Base-by-base conservation (phyloP, 208 protist species). In the Jaenimonas drosophilae region DNA sequence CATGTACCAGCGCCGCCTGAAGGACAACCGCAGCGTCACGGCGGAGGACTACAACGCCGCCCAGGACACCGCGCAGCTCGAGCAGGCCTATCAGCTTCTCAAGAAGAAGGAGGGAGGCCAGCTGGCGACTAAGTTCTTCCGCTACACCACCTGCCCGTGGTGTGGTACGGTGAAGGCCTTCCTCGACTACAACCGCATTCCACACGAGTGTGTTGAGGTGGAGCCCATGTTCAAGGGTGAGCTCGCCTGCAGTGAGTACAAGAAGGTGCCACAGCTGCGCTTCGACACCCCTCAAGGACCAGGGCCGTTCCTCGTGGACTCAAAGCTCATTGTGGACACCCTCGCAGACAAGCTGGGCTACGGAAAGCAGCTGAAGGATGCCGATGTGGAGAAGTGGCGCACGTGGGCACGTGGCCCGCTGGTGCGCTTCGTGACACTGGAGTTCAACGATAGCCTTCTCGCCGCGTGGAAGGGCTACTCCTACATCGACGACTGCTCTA, bases 61-160 rank as follows among this genome's bases (percentile, higher is more conserved):
- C 24, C 85, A 93, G 60, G 70, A 86, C 44, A 38, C 62, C 20
- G 56, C 56, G 19, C 56, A 68, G 36, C 53, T 93, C 9, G 36
- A 50, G 9, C 70, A 46, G 28, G 76, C 76, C 2, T 59, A 85
- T 44, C 57, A 62, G 39, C 57, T 73, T 42, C 51, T 89, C 1
- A 54, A 36, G 16, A 58, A 81, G 55, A 4, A 47, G 7, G 64
- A 61, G 31, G 63, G 76, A 19, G 49, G 54, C 41, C 64, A 65
- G 9, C 59, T 69, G 17, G 48, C 43, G 32, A 60, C 59, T 3
- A 64, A 76, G 44, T 41, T 94, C 11, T 94, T 71, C 61, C 74
- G 83, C 28, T 94, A 94, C 61, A 84, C 83, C 7, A 91, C 87
- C 1, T 94, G 87, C 63, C 87, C 87, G n/a, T 94, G 81, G 64